Percentiles rank a stretch among this genome's conserved stretches.
Conservation (phyloP, 2,329 filamentous ascomycete genomes). For the Trichoderma pleuroti region DNA sequence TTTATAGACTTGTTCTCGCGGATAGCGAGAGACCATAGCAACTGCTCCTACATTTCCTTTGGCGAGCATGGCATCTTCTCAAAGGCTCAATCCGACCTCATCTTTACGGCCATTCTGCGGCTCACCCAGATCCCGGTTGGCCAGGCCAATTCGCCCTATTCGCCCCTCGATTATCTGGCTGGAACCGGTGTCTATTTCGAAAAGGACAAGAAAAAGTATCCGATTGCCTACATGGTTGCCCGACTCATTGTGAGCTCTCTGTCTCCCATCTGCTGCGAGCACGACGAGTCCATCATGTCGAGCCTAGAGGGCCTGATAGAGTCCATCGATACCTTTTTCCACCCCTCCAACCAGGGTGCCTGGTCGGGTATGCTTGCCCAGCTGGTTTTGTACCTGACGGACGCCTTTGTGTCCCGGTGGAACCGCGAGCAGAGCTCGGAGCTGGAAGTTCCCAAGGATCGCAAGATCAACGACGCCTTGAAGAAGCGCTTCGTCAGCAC, state of each 20-base stretch:
- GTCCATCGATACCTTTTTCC: slow-evolving; percentile 97
- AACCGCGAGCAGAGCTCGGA: slow-evolving; percentile 93
- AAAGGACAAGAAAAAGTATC: slow-evolving; percentile 90
- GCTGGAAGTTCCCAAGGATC: slow-evolving; percentile 76
- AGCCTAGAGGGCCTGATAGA: slow-evolving; percentile 89
- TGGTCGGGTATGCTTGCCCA: slow-evolving; percentile 92
- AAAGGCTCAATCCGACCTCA: slow-evolving; percentile 81
- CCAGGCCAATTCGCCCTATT: slow-evolving; percentile 91
- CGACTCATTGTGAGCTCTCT: slow-evolving; percentile 91
- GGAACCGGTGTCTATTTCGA: slow-evolving; percentile 85
- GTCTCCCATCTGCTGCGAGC: slow-evolving; percentile 75
- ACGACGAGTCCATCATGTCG: slow-evolving; percentile 74
- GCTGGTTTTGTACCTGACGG: slow-evolving; percentile 85
- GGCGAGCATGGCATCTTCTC: slow-evolving; percentile 88
- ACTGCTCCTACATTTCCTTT: slow-evolving; percentile 72
- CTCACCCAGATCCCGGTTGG: slow-evolving; percentile 94
- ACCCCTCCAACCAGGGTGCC: slow-evolving; percentile 88
- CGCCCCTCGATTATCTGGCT: slow-evolving; percentile 74
- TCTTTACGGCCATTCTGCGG: slow-evolving; percentile 87
- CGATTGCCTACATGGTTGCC: slow-evolving; percentile 85
- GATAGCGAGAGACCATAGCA: slow-evolving; percentile 77
- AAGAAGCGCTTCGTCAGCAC: slow-evolving; percentile 87
- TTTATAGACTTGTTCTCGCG: slow-evolving; percentile 89
- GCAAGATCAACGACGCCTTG: slow-evolving; percentile 73
- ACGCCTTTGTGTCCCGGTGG: slow-evolving; percentile 97